These are phyloP conservation scores for Termitomyces sp. DNA, from an alignment of 768 basidiomycete genomes.

Conservation along the genomic window DNA sequence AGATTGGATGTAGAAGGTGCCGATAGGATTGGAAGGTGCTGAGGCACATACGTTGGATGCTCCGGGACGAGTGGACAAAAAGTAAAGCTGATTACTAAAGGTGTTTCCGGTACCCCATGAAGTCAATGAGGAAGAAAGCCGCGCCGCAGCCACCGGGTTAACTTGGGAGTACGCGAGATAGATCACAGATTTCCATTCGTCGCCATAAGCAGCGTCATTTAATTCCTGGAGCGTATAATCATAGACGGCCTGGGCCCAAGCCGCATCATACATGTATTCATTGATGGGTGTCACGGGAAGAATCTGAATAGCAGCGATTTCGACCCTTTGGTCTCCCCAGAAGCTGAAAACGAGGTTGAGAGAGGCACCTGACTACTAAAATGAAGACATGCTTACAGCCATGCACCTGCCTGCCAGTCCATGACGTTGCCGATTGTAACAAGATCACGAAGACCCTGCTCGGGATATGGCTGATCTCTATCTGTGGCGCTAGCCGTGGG, in stretches of 20 bases:
- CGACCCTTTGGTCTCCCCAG: conserved; percentile 31
- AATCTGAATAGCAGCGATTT: conserved; percentile 37
- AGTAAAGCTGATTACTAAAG: conserved; percentile 31
- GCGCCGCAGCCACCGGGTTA: conserved; percentile 25
- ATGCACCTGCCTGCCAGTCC: conserved; percentile 35
- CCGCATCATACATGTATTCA: conserved; percentile 31
- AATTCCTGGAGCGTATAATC: conserved; percentile 28
- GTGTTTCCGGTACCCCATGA: conserved; percentile 33
- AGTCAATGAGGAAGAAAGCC: conserved; percentile 28
- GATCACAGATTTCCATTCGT: conserved; percentile 35
- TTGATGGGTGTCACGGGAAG: conserved; percentile 34
- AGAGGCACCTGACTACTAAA: background rate
- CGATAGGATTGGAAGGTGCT: conserved; percentile 25
- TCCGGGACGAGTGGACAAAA: conserved; percentile 31
- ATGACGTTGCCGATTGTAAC: conserved; percentile 35
- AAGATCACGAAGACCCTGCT: conserved; percentile 26
- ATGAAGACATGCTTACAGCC: conserved; percentile 27
- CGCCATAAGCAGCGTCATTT: conserved; percentile 24
- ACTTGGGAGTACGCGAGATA: conserved; percentile 32
- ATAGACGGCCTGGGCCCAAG: conserved; percentile 29
- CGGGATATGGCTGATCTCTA: conserved; percentile 35
- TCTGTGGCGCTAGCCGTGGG: conserved; percentile 28
- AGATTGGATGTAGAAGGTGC: conserved; percentile 29
- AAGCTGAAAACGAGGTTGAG: conserved; percentile 19
- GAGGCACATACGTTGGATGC: conserved; percentile 29